Evolutionary conservation across 2,329 filamentous ascomycete genomes (phyloP), one percentile per base, ranked within the genome.

Genomic region (Cephalotrichum gorgonifer): DNA sequence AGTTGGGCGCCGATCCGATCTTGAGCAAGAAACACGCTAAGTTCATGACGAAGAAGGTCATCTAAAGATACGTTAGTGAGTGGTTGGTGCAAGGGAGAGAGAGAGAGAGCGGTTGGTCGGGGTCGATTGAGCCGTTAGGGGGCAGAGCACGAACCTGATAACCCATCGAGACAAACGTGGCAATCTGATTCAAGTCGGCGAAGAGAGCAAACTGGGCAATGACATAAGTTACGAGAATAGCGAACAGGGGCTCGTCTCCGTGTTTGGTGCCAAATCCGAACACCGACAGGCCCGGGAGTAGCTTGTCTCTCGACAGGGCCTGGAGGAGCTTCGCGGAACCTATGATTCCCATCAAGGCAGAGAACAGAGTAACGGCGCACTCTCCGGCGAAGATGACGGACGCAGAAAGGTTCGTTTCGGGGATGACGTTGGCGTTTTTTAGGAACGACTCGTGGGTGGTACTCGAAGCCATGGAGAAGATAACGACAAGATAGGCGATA

Each of bases 11-110:
- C 1, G 88, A 91, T 1, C 87, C 85, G 50, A 95, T 84, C 62
- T 91, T 91, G 49, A 95, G 73, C 2, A 94, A 69, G 57, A 95
- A 94, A 56, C 88, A 94, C 6, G 88, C 88, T 8, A 94, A 66
- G 54, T 95, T 94, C 65, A 87, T 93, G 38, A 91, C 86, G 46
- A 94, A 78, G 59, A 94, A 95, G 0, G 88, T 95, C 84, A 94
- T 91, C 74, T 79, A 26, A n/a, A 58, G 54, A 23, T 14, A 17
- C 14, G 8, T 27, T 15, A 49, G n/a, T 28, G 9, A 38, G 41
- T 35, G 49, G n/a, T 45, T 20, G 15, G n/a, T 11, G 12, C 12
- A n/a, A 35, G 27, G 1, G 4, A 7, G 14, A 28, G 6, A 33
- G 12, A 9, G n/a, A 17, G 17, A 11, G 6, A 30, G 17, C 17